Percentiles rank a stretch among this genome's conserved stretches.
Evolutionary conservation across 2,329 filamentous ascomycete species (phyloP).

Genomic region (Dactylellina leptospora): DNA sequence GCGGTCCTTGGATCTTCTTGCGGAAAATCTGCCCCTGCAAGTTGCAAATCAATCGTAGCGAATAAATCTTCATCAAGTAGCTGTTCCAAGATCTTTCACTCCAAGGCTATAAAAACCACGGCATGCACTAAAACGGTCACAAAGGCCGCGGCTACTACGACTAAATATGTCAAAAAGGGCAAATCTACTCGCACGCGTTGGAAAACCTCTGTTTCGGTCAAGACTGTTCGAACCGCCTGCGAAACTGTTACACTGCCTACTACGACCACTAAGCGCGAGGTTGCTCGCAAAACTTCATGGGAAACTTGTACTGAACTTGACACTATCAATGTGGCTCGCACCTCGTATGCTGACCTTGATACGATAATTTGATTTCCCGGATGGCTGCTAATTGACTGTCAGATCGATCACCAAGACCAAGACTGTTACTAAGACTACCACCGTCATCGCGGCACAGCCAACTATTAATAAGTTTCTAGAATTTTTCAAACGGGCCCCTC

Average conservation of each 20-base stretch:
- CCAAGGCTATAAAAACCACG: background rate
- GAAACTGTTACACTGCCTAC: constrained; percentile 4
- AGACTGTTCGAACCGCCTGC: constrained; percentile 1
- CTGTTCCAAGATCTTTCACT: constrained; percentile 2
- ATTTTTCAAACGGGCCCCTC: background rate
- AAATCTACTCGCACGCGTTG: background rate
- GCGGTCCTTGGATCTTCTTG: background rate
- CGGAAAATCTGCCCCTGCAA: background rate
- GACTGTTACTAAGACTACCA: constrained; percentile 1
- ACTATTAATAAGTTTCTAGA: background rate
- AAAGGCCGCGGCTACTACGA: background rate
- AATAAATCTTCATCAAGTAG: background rate
- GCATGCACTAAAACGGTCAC: constrained; percentile 1
- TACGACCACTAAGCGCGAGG: background rate
- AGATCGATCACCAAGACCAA: constrained; percentile 1
- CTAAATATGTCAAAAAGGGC: constrained; percentile 13
- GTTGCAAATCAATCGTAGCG: background rate
- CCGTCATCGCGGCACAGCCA: background rate
- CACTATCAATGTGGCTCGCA: background rate
- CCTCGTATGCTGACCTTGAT: background rate
- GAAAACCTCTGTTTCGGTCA: background rate
- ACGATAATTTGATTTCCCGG: background rate
- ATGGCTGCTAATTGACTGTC: background rate
- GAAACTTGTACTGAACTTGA: background rate
- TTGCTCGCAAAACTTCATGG: background rate